These are phyloP conservation scores for Erodium trifolium DNA, from an alignment of 441 rosid species.

Conservation along the genomic window DNA sequence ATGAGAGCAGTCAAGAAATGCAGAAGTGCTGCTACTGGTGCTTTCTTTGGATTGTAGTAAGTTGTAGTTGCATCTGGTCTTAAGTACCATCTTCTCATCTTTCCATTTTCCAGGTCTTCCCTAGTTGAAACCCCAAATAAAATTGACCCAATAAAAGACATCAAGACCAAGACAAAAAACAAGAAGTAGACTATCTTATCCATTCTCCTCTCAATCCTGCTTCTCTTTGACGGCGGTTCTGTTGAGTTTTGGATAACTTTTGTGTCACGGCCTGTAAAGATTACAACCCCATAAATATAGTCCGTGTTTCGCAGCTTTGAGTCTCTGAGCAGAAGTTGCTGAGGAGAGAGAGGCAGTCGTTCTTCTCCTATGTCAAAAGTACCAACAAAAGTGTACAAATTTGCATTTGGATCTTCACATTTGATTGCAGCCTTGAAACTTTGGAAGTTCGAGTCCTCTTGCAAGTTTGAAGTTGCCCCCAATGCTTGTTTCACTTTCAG, in stretches of 20 bases:
- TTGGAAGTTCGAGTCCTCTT: conserved; percentile 46
- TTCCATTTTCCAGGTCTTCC: conserved; percentile 55
- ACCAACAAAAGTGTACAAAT: conserved; percentile 76
- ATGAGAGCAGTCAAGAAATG: conserved; percentile 80
- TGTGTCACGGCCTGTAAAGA: conserved; percentile 86
- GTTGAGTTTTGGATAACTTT: conserved; percentile 92
- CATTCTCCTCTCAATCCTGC: conserved; percentile 79
- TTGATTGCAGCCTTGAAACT: conserved; percentile 57
- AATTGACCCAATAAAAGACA: conserved; percentile 61
- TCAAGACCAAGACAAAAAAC: conserved; percentile 51
- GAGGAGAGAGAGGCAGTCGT: conserved; percentile 71
- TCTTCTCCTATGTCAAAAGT: conserved; percentile 54
- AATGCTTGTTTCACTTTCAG: conserved; percentile 75
- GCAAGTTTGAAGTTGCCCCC: conserved; percentile 45
- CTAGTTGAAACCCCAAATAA: conserved; percentile 65
- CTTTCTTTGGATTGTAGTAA: conserved; percentile 58
- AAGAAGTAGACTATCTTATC: conserved; percentile 69
- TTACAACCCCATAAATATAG: conserved; percentile 65
- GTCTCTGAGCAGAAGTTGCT: conserved; percentile 89
- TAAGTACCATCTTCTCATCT: conserved; percentile 89
- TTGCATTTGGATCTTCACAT: conserved; percentile 95
- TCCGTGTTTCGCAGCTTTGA: conserved; percentile 92
- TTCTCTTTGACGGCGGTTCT: conserved; percentile 87
- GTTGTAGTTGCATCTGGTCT: conserved; percentile 65
- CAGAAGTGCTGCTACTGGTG: conserved; percentile 44